Conservation (phyloP, 2,329 filamentous ascomycete species). For the Cadophora luteo-olivacea region DNA sequence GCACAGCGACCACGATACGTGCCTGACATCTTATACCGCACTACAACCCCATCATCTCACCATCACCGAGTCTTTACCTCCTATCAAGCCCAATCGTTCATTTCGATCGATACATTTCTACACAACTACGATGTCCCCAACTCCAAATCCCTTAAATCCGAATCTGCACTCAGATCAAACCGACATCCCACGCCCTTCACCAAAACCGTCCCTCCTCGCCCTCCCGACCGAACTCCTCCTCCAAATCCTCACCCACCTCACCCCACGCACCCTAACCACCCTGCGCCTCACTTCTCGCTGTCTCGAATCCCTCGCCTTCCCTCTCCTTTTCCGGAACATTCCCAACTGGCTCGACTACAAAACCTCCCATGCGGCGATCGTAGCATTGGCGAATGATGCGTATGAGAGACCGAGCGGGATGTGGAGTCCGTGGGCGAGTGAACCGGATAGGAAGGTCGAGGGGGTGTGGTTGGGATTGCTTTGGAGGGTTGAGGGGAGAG, state of each 20-base stretch:
- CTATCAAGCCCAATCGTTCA: no score
- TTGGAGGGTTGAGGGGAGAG: conserved; percentile 29
- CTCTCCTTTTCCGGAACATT: conserved; percentile 33
- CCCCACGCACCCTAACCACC: conserved; percentile 23
- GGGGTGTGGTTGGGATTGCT: conserved; percentile 30
- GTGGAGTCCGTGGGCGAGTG: conserved; percentile 34
- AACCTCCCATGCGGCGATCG: conserved; percentile 17
- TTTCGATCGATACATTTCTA: no score
- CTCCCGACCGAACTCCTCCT: conserved; percentile 34
- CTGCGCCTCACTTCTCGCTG: conserved; percentile 30
- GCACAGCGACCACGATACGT: no score
- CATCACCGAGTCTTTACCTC: no score
- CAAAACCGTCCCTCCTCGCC: conserved; percentile 21
- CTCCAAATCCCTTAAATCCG: no score
- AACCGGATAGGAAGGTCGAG: conserved; percentile 24
- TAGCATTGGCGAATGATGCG: conserved; percentile 25
- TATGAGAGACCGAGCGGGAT: conserved; percentile 33
- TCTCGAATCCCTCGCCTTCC: conserved; percentile 33
- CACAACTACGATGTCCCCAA: no score
- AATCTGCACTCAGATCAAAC: no score
- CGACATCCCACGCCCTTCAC: background rate
- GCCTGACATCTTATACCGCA: no score
- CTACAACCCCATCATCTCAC: no score
- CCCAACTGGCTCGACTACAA: conserved; percentile 25
- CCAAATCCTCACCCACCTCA: conserved; percentile 24